Percentiles rank a stretch among this genome's conserved stretches.
Conservation (phyloP, 2,329 filamentous ascomycete genomes). For the Tolypocladium cylindrosporum region DNA sequence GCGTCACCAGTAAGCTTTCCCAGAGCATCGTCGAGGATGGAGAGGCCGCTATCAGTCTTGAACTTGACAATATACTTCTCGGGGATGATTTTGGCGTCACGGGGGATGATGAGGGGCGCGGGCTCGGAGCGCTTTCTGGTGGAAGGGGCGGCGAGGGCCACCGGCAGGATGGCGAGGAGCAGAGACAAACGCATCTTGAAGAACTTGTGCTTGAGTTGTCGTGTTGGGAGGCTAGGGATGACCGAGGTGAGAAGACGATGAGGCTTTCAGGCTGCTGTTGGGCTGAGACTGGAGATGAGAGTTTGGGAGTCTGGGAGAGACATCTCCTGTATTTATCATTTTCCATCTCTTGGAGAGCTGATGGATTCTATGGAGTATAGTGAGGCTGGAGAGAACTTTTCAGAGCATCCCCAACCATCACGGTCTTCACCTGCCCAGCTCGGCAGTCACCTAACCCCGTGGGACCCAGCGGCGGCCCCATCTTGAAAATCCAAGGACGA, state of each 20-base stretch:
- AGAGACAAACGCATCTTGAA: slow-evolving; percentile 7
- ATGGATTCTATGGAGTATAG: background rate
- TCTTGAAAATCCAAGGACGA: background rate
- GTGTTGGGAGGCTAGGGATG: no score
- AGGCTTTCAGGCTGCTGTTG: background rate
- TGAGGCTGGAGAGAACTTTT: background rate
- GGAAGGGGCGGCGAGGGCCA: slow-evolving; percentile 6
- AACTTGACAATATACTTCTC: slow-evolving; percentile 20
- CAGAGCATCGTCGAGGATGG: slow-evolving; percentile 6
- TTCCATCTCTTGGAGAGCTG: background rate
- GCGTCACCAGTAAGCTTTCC: slow-evolving; percentile 8
- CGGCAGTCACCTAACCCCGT: background rate
- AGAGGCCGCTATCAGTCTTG: slow-evolving; percentile 7
- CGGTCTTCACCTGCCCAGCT: background rate
- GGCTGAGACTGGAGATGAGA: background rate
- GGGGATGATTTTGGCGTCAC: slow-evolving; percentile 7
- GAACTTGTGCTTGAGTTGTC: background rate
- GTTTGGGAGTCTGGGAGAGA: background rate
- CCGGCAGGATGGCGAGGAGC: slow-evolving; percentile 6
- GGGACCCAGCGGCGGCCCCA: background rate
- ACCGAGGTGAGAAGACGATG: background rate
- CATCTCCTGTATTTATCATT: background rate
- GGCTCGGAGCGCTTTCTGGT: slow-evolving; percentile 6
- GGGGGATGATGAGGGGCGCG: slow-evolving; percentile 8
- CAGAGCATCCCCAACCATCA: background rate